A percentile compares a stretch with the other conserved stretches of the same genome.
Evolutionary conservation across 441 rosid genomes (phyloP).

Genomic region (Gossypium laxum): DNA sequence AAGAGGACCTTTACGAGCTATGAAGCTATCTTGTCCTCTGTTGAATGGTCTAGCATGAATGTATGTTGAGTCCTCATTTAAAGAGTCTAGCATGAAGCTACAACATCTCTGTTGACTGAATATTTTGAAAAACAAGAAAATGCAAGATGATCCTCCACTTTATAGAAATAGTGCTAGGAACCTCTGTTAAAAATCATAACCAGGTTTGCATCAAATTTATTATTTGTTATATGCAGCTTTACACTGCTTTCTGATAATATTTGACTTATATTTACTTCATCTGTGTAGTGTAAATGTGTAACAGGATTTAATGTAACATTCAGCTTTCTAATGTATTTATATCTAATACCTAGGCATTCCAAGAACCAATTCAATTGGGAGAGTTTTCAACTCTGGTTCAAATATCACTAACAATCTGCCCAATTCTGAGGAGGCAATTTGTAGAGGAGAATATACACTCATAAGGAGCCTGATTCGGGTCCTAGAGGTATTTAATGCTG

Average conservation of each 20-base stretch:
- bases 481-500: conserved; percentile 55
- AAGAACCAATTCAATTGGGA: conserved; percentile 74
- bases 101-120: neutral
- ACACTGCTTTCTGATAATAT: neutral
- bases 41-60: neutral
- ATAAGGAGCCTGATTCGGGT: conserved; percentile 93
- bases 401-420: conserved; percentile 54
- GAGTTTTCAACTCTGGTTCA: conserved; percentile 59
- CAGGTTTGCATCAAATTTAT: neutral
- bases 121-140: neutral
- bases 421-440: conserved; percentile 86
- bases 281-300: neutral
- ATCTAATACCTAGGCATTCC: conserved; percentile 51
- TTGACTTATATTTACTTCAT: neutral
- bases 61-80: neutral
- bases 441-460: conserved; percentile 86
- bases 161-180: neutral
- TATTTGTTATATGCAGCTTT: neutral
- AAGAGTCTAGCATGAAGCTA: neutral
- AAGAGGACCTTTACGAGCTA: neutral
- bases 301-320: neutral
- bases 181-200: neutral
- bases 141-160: neutral
- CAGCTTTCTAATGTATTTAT: conserved; percentile 12
- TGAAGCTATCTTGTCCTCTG: neutral